Percentiles rank a stretch among this genome's conserved stretches.
These are phyloP conservation scores for Tubosaeta sp. DNA, from an alignment of 768 basidiomycete species.

Conservation along the genomic window DNA sequence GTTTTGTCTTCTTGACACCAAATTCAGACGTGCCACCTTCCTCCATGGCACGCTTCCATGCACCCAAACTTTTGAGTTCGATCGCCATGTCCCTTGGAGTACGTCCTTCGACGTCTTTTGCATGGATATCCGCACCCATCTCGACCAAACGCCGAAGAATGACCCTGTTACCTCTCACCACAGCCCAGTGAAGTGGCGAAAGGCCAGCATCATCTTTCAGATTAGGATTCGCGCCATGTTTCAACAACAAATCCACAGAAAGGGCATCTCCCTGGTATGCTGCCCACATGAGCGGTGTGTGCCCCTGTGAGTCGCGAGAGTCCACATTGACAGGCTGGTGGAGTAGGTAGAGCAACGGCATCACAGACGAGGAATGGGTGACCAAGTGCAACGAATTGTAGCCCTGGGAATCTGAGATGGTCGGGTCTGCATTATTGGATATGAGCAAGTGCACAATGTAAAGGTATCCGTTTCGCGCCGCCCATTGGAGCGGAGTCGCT, in stretches of 20 bases:
- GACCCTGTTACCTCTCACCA: constrained; percentile 87
- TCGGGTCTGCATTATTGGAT: constrained; percentile 87
- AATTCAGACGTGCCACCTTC: constrained; percentile 83
- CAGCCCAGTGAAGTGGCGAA: constrained; percentile 94
- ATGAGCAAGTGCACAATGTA: constrained; percentile 93
- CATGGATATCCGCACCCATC: constrained; percentile 76
- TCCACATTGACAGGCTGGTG: constrained; percentile 94
- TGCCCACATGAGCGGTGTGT: constrained; percentile 98
- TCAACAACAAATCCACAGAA: constrained; percentile 84
- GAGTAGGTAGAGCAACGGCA: constrained; percentile 88
- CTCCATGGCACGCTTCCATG: constrained; percentile 85
- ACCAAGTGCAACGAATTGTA: constrained; percentile 96
- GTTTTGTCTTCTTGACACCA: constrained; percentile 59
- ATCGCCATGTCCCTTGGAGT: constrained; percentile 93
- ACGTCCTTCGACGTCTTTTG: constrained; percentile 79
- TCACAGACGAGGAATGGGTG: constrained; percentile 90
- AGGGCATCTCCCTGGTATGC: constrained; percentile 98
- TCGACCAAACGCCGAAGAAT: constrained; percentile 84
- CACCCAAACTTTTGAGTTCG: constrained; percentile 85
- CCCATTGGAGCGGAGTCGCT: constrained; percentile 98
- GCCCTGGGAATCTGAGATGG: constrained; percentile 86
- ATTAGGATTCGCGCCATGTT: constrained; percentile 79
- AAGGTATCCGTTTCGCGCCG: constrained; percentile 93
- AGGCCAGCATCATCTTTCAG: constrained; percentile 78
- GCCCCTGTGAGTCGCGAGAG: constrained; percentile 84